Conservation (phyloP, 805 yeast species). For the Alloascoidea africana region DNA sequence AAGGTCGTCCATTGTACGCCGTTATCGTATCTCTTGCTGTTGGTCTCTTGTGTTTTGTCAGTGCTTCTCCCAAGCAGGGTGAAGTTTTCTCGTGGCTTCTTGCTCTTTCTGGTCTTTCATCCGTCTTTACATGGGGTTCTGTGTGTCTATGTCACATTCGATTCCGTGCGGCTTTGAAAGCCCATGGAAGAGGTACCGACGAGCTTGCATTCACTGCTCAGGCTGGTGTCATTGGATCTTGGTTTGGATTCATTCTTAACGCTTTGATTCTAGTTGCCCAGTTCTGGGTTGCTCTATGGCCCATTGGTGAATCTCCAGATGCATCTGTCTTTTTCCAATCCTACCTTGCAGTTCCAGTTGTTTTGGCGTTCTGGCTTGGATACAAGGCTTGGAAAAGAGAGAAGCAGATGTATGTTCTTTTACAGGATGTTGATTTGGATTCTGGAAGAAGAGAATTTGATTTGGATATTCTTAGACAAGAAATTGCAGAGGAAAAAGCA, state of each 20-base stretch:
- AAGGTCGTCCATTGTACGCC: constrained; percentile 53
- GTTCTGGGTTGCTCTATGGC: constrained; percentile 64
- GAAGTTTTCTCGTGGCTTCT: constrained; percentile 50
- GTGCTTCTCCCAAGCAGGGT: constrained; percentile 32
- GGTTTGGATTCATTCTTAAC: constrained; percentile 40
- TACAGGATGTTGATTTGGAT: too few species aligned
- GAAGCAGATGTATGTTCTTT: constrained; percentile 20
- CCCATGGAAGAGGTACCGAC: constrained; percentile 44
- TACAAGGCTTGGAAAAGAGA: too few species aligned
- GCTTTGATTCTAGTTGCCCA: constrained; percentile 46
- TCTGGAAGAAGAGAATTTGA: constrained; percentile 37
- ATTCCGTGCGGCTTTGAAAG: constrained; percentile 45
- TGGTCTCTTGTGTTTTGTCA: constrained; percentile 43
- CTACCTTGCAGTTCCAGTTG: constrained; percentile 18
- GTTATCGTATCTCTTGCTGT: constrained; percentile 32
- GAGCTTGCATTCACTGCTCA: constrained; percentile 52
- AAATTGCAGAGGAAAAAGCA: constrained; percentile 33
- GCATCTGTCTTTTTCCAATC: constrained; percentile 26
- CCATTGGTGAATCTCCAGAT: too few species aligned
- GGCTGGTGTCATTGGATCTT: constrained; percentile 48
- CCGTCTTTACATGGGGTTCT: constrained; percentile 49
- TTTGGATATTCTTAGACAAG: constrained; percentile 32
- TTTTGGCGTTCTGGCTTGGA: constrained; percentile 20
- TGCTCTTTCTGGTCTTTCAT: constrained; percentile 48
- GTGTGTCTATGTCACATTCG: constrained; percentile 45